phyloP scores from a whole-genome alignment of 768 basidiomycete species.

The Macrocybe gigantea region DNA sequence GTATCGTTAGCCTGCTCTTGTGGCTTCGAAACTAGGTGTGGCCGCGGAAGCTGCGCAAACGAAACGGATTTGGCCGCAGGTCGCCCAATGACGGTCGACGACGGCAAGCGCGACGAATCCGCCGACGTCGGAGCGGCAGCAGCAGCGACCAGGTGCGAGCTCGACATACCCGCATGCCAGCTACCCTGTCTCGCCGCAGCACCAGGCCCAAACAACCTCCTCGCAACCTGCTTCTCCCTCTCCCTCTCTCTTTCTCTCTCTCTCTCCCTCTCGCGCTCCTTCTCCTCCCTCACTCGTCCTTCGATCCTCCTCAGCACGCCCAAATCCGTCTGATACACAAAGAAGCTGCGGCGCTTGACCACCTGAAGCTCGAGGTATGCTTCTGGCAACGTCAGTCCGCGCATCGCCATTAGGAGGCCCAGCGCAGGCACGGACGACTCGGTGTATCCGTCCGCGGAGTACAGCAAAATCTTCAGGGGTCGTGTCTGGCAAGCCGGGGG shows the following conservation, averaged over 20 bases:
- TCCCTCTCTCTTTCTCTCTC: conserved; percentile 27
- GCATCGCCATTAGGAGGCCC: conserved; percentile 77
- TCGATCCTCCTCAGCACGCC: conserved; percentile 70
- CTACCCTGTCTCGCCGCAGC: not conserved
- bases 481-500: conserved; percentile 35
- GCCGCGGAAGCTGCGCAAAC: conserved; percentile 27
- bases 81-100: conserved; percentile 20
- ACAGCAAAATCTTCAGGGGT: conserved; percentile 72
- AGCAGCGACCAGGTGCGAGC: conserved; percentile 5
- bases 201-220: conserved; percentile 1
- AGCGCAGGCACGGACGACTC: conserved; percentile 88
- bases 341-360: conserved; percentile 76
- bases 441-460: conserved; percentile 88
- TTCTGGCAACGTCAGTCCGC: conserved; percentile 66
- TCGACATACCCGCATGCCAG: conserved; percentile 4
- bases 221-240: conserved; percentile 15
- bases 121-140: conserved; percentile 7
- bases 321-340: conserved; percentile 83
- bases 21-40: not conserved
- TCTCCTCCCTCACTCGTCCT: conserved; percentile 35
- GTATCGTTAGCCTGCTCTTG: not conserved
- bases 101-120: conserved; percentile 4
- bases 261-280: conserved; percentile 29
- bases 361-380: conserved; percentile 92
- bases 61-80: conserved; percentile 47